Evolutionary conservation across 352 stramenopile species (phyloP), one percentile per base, ranked within the genome.

Genomic region (Pythium dissotocum): DNA sequence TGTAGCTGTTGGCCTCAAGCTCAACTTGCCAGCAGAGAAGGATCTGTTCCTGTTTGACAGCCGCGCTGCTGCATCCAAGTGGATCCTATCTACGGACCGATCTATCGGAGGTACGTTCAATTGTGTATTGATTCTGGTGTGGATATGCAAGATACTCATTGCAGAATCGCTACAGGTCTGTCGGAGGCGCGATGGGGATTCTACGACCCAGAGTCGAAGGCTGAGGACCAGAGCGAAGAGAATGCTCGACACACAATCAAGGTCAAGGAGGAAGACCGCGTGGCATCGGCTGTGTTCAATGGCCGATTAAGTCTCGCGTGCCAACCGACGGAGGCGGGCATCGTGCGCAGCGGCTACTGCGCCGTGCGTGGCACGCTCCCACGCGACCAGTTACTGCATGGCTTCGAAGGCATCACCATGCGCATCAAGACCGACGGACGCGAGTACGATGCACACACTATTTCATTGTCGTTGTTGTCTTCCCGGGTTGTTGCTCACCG

Each of bases 291-390:
- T 58, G 88, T 95, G 51, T 95, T 95, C 57, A 71, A 67, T 62
- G 88, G 88, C 4, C 70, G 59, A 2, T 65, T 95, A 58, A 94
- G 84, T 60, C 80, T 93, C 80, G 82, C 77, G 49, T 88, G 80
- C 52, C 77, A 93, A 58, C 88, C 88, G 30, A 95, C 83, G 0
- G 86, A 95, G 72, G 82, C 79, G 5, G 83, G 80, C 1, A 81
- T 95, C 13, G 73, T 95, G 49, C 84, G 88, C 36, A 95, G 88
- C 61, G 88, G 88, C n/a, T 95, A 94, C 63, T 95, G 88, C 26
- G 88, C 83, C 9, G 87, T 93, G 49, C 82, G 88, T 32, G 77
- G 83, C 13, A 79, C 78, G 35, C 63, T 93, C 13, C 84, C 88
- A 6, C 67, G 65, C 0, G 77, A 76, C 3, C 38, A 92, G 10